Evolutionary conservation across 139 green algal genomes (phyloP).

Genomic region (Eudorina sp.): DNA sequence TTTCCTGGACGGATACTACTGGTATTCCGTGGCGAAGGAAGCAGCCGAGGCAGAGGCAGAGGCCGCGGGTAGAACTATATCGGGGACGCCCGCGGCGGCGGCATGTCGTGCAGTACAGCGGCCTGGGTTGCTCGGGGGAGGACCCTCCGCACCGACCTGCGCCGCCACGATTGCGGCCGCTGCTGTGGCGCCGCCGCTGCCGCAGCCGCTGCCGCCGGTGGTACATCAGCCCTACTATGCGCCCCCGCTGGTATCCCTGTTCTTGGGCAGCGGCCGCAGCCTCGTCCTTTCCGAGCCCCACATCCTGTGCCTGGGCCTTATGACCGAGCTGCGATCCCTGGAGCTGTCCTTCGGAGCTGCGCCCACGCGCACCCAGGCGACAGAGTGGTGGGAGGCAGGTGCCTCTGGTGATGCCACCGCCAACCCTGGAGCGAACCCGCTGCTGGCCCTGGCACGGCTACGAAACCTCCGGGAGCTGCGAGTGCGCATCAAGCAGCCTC

Average conservation of each 20-base stretch:
- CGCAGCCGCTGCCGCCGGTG: background rate
- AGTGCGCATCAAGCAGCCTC: background rate
- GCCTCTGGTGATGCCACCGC: too few species aligned
- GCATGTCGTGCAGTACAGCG: background rate
- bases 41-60: background rate
- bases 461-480: background rate
- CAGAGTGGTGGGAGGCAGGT: too few species aligned
- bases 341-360: background rate
- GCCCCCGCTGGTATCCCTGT: background rate
- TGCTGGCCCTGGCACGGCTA: background rate
- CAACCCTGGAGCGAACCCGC: background rate
- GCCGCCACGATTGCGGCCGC: background rate
- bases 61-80: too few species aligned
- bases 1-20: constrained; percentile 12
- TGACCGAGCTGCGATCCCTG: background rate
- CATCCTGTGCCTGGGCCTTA: constrained; percentile 26
- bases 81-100: too few species aligned
- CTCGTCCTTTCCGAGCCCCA: background rate
- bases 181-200: background rate
- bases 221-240: background rate
- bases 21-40: background rate
- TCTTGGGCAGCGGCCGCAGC: background rate
- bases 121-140: too few species aligned
- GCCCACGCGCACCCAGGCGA: too few species aligned
- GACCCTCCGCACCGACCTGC: too few species aligned